Evolutionary conservation across 2,329 filamentous ascomycete species (phyloP).

Genomic region (Penicillium sp.): DNA sequence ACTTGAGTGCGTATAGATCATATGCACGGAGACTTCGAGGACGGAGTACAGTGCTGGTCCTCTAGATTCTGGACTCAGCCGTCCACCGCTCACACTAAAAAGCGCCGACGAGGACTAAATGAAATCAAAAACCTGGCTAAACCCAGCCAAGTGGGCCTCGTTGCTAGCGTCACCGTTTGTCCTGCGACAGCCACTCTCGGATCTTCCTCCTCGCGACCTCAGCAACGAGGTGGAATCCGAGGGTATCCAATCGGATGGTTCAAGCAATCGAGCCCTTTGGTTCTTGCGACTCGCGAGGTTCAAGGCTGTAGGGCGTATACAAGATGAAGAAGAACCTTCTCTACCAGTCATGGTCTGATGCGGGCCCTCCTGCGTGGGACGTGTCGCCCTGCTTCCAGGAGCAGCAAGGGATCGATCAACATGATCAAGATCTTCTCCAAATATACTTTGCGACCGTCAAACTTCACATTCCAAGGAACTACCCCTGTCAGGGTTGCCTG

Average conservation of each 20-base stretch:
- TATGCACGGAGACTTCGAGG: no score
- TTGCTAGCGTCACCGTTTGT: slow-evolving; percentile 31
- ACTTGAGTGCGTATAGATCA: no score
- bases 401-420: slow-evolving; percentile 9
- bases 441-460: slow-evolving; percentile 7
- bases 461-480: slow-evolving; percentile 11
- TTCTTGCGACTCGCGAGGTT: background rate
- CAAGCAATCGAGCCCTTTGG: background rate
- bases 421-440: slow-evolving; percentile 2
- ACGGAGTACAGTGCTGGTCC: no score
- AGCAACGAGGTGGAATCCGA: slow-evolving; percentile 15
- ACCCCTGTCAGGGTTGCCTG: slow-evolving; percentile 15
- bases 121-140: slow-evolving; percentile 22
- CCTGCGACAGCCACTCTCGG: slow-evolving; percentile 15
- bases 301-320: background rate
- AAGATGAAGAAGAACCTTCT: background rate
- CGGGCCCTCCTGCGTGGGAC: background rate
- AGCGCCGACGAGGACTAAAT: slow-evolving; percentile 12
- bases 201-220: slow-evolving; percentile 14
- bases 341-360: background rate
- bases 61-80: background rate
- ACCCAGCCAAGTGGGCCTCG: slow-evolving; percentile 22
- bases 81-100: slow-evolving; percentile 12
- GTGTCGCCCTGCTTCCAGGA: background rate
- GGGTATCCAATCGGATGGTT: slow-evolving; percentile 25